Base-by-base conservation (phyloP, 805 yeast genomes). In the Naumovozyma castellii region DNA sequence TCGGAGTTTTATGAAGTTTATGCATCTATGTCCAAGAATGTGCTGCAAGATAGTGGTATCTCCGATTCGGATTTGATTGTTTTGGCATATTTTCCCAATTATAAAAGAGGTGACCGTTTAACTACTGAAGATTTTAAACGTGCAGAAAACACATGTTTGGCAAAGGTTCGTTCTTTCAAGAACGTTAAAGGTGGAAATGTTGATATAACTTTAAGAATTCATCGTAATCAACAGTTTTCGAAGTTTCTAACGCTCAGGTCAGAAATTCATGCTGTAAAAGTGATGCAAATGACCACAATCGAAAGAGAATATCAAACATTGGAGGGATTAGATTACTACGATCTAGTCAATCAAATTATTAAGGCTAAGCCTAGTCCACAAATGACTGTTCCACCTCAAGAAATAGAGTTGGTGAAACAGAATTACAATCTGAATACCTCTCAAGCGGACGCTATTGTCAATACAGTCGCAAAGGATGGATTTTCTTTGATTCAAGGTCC, bases 401-500 rank as follows among this genome's bases (percentile, higher is more conserved):
- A 69, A 15, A 54, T 78, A 4, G 48, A 54, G 1, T 52, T 60
- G 16, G 69, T 80, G 39, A 72, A 72, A 41, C 49, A 52, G 4
- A 55, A 68, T 8, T 81, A 76, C 49, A 67, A 71, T 16, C 82
- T 88, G 29, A 92, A 94, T 62, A 70, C 72, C 19, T 90, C 98
- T 0, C 99, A 92, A 62, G 97, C 97, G 0, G 69, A 64, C 22
- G 98, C 98, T 0, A 84, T 92, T 43, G 69, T 80, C 10, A 84
- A 86, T 1, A 73, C 95, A 0, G 75, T 78, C 22, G 59, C 68
- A 18, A 67, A 73, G 6, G 68, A 68, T 1, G 99, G 98, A 0
- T 86, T 92, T 55, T 80, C 94, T 0, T 68, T 92, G 39, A 88
- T 92, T 59, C 98, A 92, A 64, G 99, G 97, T 42, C 99, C 99